Conservation (phyloP, 2,329 filamentous ascomycete species). For the Colletotrichum sp. region DNA sequence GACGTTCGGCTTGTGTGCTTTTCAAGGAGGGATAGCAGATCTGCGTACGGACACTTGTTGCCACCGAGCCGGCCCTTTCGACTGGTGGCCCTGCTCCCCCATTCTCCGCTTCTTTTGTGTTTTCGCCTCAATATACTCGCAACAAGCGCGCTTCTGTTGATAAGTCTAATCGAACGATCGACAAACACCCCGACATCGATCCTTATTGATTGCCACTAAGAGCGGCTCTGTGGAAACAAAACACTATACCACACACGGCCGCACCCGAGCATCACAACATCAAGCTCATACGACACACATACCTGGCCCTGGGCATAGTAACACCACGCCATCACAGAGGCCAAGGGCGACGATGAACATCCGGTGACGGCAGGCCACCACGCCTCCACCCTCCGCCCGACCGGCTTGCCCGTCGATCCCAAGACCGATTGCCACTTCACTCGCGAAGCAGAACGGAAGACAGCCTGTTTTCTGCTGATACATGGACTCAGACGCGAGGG, state of each 20-base stretch:
- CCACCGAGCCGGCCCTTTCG: background rate
- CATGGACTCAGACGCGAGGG: slow-evolving; percentile 18
- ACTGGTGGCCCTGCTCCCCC: background rate
- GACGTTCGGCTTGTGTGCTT: background rate
- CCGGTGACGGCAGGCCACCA: background rate
- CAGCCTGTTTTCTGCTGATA: background rate
- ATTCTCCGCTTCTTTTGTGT: background rate
- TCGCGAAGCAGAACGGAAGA: background rate
- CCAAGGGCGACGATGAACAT: slow-evolving; percentile 4
- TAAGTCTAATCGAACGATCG: slow-evolving; percentile 4
- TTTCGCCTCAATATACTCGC: background rate
- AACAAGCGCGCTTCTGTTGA: background rate
- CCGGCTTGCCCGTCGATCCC: background rate
- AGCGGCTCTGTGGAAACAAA: background rate
- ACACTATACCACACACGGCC: background rate
- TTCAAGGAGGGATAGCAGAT: background rate
- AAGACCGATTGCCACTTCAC: background rate
- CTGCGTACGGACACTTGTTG: background rate
- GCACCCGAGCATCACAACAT: background rate
- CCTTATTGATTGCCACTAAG: background rate
- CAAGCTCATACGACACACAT: background rate
- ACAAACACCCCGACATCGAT: slow-evolving; percentile 8
- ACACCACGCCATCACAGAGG: background rate
- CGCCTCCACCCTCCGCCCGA: background rate
- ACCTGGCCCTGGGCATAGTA: background rate